These are phyloP conservation scores for Fusarium sp. DNA, from an alignment of 2,329 filamentous ascomycete genomes.

Conservation along the genomic window DNA sequence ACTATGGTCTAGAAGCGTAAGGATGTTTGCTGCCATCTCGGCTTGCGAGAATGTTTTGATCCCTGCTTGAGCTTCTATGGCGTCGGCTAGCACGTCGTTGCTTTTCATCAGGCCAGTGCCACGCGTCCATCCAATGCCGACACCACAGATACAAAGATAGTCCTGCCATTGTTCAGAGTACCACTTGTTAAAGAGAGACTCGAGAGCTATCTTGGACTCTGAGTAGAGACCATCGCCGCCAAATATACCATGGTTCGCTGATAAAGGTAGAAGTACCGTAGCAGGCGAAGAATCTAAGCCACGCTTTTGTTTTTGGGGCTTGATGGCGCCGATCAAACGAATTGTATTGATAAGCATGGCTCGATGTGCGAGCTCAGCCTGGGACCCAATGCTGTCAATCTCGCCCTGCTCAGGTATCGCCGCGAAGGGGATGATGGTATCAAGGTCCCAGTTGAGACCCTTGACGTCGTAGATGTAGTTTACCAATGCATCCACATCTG, in stretches of 20 bases:
- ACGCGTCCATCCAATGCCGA: slow-evolving; percentile 98
- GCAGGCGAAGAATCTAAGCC: slow-evolving; percentile 95
- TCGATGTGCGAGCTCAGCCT: slow-evolving; percentile 95
- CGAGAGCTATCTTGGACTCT: slow-evolving; percentile 94
- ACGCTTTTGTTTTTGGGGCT: slow-evolving; percentile 85
- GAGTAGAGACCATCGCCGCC: slow-evolving; percentile 98
- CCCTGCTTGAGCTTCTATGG: slow-evolving; percentile 86
- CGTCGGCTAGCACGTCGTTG: slow-evolving; percentile 97
- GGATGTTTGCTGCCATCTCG: slow-evolving; percentile 98
- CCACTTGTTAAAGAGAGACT: slow-evolving; percentile 98
- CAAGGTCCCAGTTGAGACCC: slow-evolving; percentile 97
- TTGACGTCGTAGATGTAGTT: slow-evolving; percentile 97
- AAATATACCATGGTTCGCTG: slow-evolving; percentile 97
- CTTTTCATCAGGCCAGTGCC: slow-evolving; percentile 96
- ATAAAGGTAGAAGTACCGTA: slow-evolving; percentile 93
- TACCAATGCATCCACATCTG: slow-evolving; percentile 91
- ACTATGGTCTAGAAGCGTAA: slow-evolving; percentile 91
- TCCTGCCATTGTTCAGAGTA: slow-evolving; percentile 96
- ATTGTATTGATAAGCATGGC: slow-evolving; percentile 99
- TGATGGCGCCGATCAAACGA: slow-evolving; percentile 88
- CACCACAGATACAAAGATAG: slow-evolving; percentile 97
- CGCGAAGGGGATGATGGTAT: slow-evolving; percentile 94
- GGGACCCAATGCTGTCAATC: slow-evolving; percentile 94
- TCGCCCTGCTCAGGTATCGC: slow-evolving; percentile 98
- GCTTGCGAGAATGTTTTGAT: slow-evolving; percentile 98